Percentiles rank a stretch among this genome's conserved stretches.
phyloP scores from a whole-genome alignment of 495 filamentous ascomycete species.

The Platismatia glauca region DNA sequence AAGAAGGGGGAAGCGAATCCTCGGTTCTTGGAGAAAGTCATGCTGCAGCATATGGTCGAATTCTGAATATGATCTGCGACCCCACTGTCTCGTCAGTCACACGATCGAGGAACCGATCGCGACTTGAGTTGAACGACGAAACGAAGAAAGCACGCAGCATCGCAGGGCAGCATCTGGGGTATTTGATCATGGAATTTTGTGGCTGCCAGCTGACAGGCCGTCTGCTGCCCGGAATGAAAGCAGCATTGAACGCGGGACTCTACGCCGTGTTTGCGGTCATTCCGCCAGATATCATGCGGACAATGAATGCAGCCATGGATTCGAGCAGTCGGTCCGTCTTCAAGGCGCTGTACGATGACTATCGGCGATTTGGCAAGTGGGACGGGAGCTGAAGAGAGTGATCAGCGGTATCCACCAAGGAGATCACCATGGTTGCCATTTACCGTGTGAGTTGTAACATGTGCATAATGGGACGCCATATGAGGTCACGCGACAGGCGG shows the following conservation, averaged over 20 bases:
- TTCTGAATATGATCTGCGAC: slow-evolving; percentile 69
- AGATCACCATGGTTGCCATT: background rate
- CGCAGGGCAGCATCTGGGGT: slow-evolving; percentile 65
- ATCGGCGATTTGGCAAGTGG: slow-evolving; percentile 62
- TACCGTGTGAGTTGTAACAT: background rate
- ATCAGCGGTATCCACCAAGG: background rate
- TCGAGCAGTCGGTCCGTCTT: slow-evolving; percentile 59
- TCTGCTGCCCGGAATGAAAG: slow-evolving; percentile 51
- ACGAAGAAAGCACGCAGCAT: slow-evolving; percentile 66
- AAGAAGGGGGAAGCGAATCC: slow-evolving; percentile 25
- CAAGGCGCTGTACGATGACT: slow-evolving; percentile 61
- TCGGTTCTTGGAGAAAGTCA: slow-evolving; percentile 45
- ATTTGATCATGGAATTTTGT: slow-evolving; percentile 63
- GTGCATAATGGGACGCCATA: background rate
- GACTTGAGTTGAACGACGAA: slow-evolving; percentile 57
- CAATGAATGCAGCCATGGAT: slow-evolving; percentile 63
- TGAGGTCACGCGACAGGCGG: background rate
- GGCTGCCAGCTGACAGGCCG: slow-evolving; percentile 51
- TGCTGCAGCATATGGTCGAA: slow-evolving; percentile 55
- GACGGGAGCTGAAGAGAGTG: slow-evolving; percentile 38
- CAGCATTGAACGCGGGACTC: slow-evolving; percentile 60
- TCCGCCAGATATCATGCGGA: slow-evolving; percentile 51
- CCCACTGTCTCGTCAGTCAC: slow-evolving; percentile 66
- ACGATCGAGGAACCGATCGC: slow-evolving; percentile 32
- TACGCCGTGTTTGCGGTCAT: slow-evolving; percentile 64